phyloP scores from a whole-genome alignment of 2,329 filamentous ascomycete genomes.

The Ploettnerulaceae sp. region DNA sequence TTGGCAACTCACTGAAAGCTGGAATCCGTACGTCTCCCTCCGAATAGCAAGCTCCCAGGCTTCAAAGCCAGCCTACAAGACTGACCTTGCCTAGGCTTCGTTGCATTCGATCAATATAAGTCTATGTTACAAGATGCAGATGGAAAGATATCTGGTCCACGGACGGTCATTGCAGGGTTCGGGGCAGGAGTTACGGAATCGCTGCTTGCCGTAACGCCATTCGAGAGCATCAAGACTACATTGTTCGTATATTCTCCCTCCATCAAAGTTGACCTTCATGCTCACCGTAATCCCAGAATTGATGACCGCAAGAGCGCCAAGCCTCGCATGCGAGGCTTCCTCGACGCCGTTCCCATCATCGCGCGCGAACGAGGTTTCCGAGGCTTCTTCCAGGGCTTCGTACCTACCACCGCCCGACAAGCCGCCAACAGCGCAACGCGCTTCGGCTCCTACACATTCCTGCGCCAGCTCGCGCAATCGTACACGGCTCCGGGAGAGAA shows the following conservation, averaged over 20 bases:
- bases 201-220: constrained; percentile 87
- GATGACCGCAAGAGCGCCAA: constrained; percentile 86
- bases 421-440: constrained; percentile 90
- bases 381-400: constrained; percentile 96
- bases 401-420: constrained; percentile 90
- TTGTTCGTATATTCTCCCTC: constrained; percentile 45
- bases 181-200: constrained; percentile 93
- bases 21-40: constrained; percentile 69
- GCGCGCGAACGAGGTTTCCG: constrained; percentile 79
- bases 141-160: constrained; percentile 83
- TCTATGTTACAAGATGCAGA: constrained; percentile 72
- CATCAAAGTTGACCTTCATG: background rate
- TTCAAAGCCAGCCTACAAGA: background rate
- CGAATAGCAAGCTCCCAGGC: background rate
- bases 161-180: constrained; percentile 89
- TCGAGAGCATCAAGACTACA: constrained; percentile 97
- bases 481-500: constrained; percentile 95
- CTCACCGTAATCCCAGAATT: constrained; percentile 59
- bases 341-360: constrained; percentile 85
- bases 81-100: constrained; percentile 57
- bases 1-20: constrained; percentile 94
- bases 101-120: constrained; percentile 96
- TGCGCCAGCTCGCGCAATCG: constrained; percentile 86
- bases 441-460: constrained; percentile 84
- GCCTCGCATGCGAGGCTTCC: constrained; percentile 84